Conservation (phyloP, 1,284 basidiomycete genomes). For the Ceratorhiza oryzae-sativae region DNA sequence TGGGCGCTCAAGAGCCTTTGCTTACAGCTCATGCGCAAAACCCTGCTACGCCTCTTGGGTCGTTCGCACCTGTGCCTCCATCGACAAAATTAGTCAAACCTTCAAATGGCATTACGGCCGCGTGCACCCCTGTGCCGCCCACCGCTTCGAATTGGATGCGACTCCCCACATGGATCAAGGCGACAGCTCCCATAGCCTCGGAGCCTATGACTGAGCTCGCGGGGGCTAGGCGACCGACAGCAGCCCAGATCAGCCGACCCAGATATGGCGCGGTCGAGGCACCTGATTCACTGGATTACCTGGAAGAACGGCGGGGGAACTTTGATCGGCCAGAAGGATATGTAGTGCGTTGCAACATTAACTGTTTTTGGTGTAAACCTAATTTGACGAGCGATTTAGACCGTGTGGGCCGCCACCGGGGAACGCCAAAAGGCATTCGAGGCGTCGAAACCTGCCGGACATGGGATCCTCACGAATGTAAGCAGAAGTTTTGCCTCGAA, state of each 20-base stretch:
- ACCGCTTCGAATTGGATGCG: not conserved
- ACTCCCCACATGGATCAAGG: not conserved
- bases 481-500: not conserved
- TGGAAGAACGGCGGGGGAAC: not conserved
- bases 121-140: not conserved
- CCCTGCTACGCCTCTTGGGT: too few relatives aligned
- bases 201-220: not conserved
- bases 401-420: slow-evolving; percentile 16
- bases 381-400: not conserved
- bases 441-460: not conserved
- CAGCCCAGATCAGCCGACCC: not conserved
- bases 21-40: too few relatives aligned
- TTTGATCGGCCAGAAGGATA: not conserved
- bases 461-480: slow-evolving; percentile 17
- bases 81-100: not conserved
- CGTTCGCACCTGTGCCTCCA: too few relatives aligned
- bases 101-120: not conserved
- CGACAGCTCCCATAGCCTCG: not conserved
- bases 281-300: not conserved
- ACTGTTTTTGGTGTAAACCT: not conserved
- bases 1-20: too few relatives aligned
- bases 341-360: not conserved
- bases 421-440: slow-evolving; percentile 5
- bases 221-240: not conserved
- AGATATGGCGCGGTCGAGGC: not conserved